Conservation (phyloP, 2,329 filamentous ascomycete genomes). For the Delphinella strobiligena region DNA sequence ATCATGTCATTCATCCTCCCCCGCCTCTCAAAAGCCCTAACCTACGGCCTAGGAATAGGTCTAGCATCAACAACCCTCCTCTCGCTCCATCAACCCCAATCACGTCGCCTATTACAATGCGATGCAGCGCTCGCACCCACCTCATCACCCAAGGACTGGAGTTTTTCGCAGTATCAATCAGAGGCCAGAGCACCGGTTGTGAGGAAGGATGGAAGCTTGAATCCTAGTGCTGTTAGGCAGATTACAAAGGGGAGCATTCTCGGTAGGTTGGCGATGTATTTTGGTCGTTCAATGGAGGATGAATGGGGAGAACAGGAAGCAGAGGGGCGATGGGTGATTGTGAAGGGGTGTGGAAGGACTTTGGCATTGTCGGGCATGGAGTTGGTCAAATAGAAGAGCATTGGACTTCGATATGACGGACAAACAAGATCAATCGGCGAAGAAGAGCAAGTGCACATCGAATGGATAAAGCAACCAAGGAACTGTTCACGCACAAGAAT, state of each 20-base stretch:
- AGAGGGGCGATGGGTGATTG: too few species aligned
- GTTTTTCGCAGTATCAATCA: conserved; percentile 23
- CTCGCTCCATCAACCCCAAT: conserved; percentile 19
- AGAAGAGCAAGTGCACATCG: too few species aligned
- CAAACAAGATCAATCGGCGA: too few species aligned
- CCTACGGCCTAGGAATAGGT: conserved; percentile 15
- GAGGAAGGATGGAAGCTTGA: conserved; percentile 26
- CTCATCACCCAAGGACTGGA: conserved; percentile 25
- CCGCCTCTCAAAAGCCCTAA: conserved; percentile 23
- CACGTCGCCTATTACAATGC: conserved; percentile 22
- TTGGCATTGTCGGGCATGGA: too few species aligned
- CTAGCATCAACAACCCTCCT: conserved; percentile 14
- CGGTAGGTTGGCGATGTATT: conserved; percentile 17
- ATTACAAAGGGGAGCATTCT: conserved; percentile 35
- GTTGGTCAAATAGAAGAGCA: too few species aligned
- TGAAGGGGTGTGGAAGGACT: too few species aligned
- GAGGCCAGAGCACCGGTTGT: conserved; percentile 28
- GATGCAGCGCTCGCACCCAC: conserved; percentile 19
- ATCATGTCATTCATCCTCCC: conserved; percentile 28
- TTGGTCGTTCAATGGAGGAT: not conserved
- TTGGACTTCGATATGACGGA: too few species aligned
- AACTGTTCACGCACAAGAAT: too few species aligned
- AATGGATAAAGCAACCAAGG: too few species aligned
- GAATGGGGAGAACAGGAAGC: not conserved
- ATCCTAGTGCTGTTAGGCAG: conserved; percentile 30